Evolutionary conservation across 2,329 filamentous ascomycete genomes (phyloP), one percentile per base, ranked within the genome.

Genomic region (Diaporthe capsici): DNA sequence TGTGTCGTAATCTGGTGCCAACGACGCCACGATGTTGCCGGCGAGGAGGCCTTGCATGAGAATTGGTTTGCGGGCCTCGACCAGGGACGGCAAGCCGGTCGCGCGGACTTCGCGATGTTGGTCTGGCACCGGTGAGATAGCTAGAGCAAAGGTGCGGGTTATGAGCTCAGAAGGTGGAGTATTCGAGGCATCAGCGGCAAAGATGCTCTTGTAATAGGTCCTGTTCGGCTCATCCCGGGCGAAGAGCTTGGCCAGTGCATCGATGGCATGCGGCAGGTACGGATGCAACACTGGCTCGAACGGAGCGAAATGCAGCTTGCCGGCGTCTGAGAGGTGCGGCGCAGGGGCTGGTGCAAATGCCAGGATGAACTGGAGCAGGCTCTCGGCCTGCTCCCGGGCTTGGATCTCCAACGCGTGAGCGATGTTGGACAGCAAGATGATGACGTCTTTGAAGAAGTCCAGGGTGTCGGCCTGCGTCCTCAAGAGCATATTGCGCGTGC

Each of bases 391-490:
- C 81, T 98, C 96, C 77, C 94, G 93, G 28, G 93, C 93, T 1
- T 95, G 94, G 53, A 99, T 88, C 81, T 96, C 93, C 71, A 98
- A 90, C 13, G 91, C 90, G 63, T 94, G 92, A 10, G 95, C 92
- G 65, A 97, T 91, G 83, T 99, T 98, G 74, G 96, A 98, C 73
- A 99, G 88, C 79, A 98, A 92, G 22, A 95, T 93, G 75, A 98
- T 91, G 42, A 95, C 88, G 83, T 99, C 97, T 85, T 99, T 99
- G 94, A 98, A 98, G 80, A 98, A 96, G 84, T 99, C 97, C 78
- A 98, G 87, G 0, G 94, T 97, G 84, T 98, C 98, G 81, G 90
- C 88, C 78, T 97, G 90, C 4, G 92, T 95, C 53, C 95, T 92
- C 57, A 98, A 86, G 42, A 98, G 89, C 89, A 96, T 94, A 79